Evolutionary conservation across 2,329 filamentous ascomycete species (phyloP).

Genomic region (Epichloe elymi): DNA sequence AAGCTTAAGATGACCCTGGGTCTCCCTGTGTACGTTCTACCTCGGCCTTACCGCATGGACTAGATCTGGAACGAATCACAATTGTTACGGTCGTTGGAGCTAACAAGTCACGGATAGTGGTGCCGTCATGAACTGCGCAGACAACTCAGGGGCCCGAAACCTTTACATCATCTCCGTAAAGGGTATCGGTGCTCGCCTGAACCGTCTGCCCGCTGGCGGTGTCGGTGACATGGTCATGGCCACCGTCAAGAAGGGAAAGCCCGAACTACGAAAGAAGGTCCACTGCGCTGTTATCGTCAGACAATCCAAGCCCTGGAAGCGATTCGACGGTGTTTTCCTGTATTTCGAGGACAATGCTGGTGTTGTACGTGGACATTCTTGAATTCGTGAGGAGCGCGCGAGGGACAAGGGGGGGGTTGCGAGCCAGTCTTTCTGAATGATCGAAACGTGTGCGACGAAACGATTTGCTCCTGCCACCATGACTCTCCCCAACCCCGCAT

Average conservation of each 20-base stretch:
- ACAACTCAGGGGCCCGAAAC: slow-evolving; percentile 98
- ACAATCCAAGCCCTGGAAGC: slow-evolving; percentile 99
- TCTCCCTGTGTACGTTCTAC: slow-evolving; percentile 83
- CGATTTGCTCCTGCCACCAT: neutral
- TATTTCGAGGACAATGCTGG: slow-evolving; percentile 99
- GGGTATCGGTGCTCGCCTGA: slow-evolving; percentile 93
- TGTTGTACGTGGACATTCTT: slow-evolving; percentile 55
- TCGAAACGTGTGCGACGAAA: neutral
- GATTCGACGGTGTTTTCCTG: slow-evolving; percentile 94
- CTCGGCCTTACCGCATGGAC: slow-evolving; percentile 1
- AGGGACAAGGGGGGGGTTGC: too few species aligned
- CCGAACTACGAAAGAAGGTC: slow-evolving; percentile 99
- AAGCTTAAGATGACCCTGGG: slow-evolving; percentile 99
- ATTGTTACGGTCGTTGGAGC: neutral
- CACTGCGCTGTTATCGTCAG: slow-evolving; percentile 98
- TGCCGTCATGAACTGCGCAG: slow-evolving; percentile 99
- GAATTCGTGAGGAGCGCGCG: neutral
- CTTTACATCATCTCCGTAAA: slow-evolving; percentile 99
- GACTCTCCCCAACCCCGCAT: neutral
- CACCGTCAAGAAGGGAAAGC: slow-evolving; percentile 99
- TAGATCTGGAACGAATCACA: slow-evolving; percentile 2
- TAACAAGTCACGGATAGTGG: slow-evolving; percentile 44
- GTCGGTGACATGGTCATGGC: slow-evolving; percentile 99
- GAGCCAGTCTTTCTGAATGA: too few species aligned
- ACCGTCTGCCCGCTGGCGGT: slow-evolving; percentile 92